Evolutionary conservation across 352 stramenopile species (phyloP).

Genomic region (Phytophthora chlamydospora): DNA sequence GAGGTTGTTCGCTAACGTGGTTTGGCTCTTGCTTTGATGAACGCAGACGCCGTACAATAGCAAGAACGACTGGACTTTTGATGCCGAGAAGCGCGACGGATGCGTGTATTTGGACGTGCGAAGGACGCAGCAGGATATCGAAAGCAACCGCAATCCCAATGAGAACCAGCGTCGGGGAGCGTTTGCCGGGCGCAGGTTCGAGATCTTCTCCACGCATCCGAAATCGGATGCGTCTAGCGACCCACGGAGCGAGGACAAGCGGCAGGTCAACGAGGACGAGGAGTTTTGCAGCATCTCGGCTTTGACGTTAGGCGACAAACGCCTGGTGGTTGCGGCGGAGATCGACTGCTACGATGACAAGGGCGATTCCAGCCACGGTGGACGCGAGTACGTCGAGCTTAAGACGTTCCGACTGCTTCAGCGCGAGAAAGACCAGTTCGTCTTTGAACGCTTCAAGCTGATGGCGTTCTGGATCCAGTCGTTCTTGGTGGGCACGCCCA

Average conservation of each 20-base stretch:
- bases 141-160: slow-evolving; percentile 46
- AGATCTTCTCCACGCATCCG: slow-evolving; percentile 56
- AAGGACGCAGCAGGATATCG: slow-evolving; percentile 50
- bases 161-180: slow-evolving; percentile 58
- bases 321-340: slow-evolving; percentile 63
- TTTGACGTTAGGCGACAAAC: slow-evolving; percentile 55
- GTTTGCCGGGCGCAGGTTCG: slow-evolving; percentile 79
- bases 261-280: slow-evolving; percentile 59
- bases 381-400: slow-evolving; percentile 63
- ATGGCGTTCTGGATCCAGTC: slow-evolving; percentile 89
- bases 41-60: slow-evolving; percentile 79
- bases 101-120: slow-evolving; percentile 75
- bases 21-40: too few species aligned
- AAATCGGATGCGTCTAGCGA: slow-evolving; percentile 1
- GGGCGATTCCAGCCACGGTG: neutral
- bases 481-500: slow-evolving; percentile 72
- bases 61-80: slow-evolving; percentile 70
- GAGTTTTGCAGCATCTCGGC: slow-evolving; percentile 80
- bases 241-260: slow-evolving; percentile 8
- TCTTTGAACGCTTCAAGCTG: slow-evolving; percentile 83
- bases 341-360: slow-evolving; percentile 64
- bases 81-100: slow-evolving; percentile 54
- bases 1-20: too few species aligned
- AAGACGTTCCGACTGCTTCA: slow-evolving; percentile 71
- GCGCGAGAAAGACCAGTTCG: slow-evolving; percentile 67